phyloP scores from a whole-genome alignment of 768 basidiomycete genomes.

The Pleurotus eryngii region DNA sequence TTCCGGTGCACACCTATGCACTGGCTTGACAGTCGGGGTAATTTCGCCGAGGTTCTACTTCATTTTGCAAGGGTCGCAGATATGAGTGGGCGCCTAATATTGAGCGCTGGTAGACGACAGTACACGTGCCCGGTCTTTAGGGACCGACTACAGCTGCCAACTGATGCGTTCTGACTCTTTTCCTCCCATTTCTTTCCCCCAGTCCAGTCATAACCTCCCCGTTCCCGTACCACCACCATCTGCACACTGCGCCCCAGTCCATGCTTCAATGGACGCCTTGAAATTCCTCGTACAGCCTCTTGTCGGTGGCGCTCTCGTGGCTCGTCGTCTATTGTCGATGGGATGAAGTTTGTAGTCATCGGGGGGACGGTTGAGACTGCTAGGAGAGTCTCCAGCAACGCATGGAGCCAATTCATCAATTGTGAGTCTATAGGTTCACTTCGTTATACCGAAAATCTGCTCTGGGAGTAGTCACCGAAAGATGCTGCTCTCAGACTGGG shows the following conservation, averaged over 20 bases:
- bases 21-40: too few relatives aligned
- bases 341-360: slow-evolving; percentile 86
- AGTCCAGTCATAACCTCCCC: background rate
- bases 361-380: slow-evolving; percentile 88
- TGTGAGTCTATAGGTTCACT: slow-evolving; percentile 45
- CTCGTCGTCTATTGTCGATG: slow-evolving; percentile 79
- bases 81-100: background rate
- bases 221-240: slow-evolving; percentile 1
- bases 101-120: background rate
- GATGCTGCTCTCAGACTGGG: too few relatives aligned
- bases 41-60: too few relatives aligned
- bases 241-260: background rate
- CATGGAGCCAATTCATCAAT: slow-evolving; percentile 85
- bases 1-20: too few relatives aligned
- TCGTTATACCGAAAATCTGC: too few relatives aligned
- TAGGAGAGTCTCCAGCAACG: slow-evolving; percentile 75
- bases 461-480: too few relatives aligned
- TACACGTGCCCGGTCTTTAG: background rate
- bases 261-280: slow-evolving; percentile 63
- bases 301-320: slow-evolving; percentile 58
- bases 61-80: too few relatives aligned
- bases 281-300: slow-evolving; percentile 81
- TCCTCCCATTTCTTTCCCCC: background rate
- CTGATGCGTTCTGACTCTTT: slow-evolving; percentile 9
- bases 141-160: slow-evolving; percentile 2